Conservation (phyloP, 208 protist genomes). For the Crithidia bombi region DNA sequence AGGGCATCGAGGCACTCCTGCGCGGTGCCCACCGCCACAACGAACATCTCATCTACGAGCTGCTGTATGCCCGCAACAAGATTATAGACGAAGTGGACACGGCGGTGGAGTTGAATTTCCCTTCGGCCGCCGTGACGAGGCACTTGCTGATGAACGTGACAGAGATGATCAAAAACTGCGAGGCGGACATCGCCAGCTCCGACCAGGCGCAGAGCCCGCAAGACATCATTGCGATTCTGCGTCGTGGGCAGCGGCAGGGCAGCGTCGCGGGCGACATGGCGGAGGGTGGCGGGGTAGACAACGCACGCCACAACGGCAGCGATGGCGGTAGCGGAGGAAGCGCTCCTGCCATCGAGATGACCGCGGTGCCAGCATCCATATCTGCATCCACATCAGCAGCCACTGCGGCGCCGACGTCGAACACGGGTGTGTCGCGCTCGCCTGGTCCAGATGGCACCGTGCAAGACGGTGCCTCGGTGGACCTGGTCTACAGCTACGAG, state of each 20-base stretch:
- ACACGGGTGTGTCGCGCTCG: neutral
- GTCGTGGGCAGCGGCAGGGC: conserved; percentile 25
- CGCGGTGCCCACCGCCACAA: conserved; percentile 56
- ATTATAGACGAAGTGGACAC: conserved; percentile 40
- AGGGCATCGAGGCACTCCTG: conserved; percentile 68
- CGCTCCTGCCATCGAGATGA: neutral
- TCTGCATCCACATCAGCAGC: too few relatives aligned
- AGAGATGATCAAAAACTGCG: conserved; percentile 42
- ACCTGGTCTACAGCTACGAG: conserved; percentile 75
- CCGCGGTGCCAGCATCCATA: neutral
- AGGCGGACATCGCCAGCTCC: conserved; percentile 53
- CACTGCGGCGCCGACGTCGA: neutral
- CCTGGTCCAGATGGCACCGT: neutral
- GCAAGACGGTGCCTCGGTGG: conserved; percentile 21
- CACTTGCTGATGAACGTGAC: conserved; percentile 32
- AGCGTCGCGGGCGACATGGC: neutral
- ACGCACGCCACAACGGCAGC: neutral
- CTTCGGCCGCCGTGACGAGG: conserved; percentile 9
- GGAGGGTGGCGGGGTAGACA: neutral
- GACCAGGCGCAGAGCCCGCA: conserved; percentile 31
- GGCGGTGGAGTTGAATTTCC: conserved; percentile 1
- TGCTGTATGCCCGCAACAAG: conserved; percentile 58
- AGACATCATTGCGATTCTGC: conserved; percentile 45
- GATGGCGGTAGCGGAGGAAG: neutral
- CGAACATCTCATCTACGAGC: conserved; percentile 77